Evolutionary conservation across 345 rosid species (phyloP), one percentile per base, ranked within the genome.

Genomic region (Leavenworthia alabamica): DNA sequence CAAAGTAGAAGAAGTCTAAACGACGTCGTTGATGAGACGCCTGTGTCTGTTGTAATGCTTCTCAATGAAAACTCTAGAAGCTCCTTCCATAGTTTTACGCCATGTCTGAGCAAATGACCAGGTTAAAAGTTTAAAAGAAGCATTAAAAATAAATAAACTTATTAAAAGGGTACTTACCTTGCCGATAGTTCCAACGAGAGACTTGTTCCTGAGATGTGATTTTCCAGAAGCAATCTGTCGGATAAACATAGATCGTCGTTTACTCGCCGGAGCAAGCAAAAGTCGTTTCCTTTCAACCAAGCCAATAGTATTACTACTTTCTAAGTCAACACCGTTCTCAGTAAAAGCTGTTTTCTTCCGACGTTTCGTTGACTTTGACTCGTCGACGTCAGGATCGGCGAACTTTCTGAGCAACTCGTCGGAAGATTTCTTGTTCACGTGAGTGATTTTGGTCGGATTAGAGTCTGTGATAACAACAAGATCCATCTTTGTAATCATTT

Each of bases 331-430:
- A 5, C n/a, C 54, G 1, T 50, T 64, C n/a, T 57, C 65, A n/a
- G n/a, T 52, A 64, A 44, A 22, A 29, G 55, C 42, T 43, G 67
- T 23, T 61, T 61, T 77, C 60, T 64, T 79, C 47, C 77, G 65
- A 56, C 83, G 70, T 74, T 67, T 62, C 0, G 63, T 57, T 19
- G 67, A 22, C 17, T 45, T 64, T 10, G 48, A 59, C 4, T 70
- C 75, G 11, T 33, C 77, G 0, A 51, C 76, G 2, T 67, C 83
- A 3, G 76, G 77, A 1, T 83, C 88, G 0, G 96, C 79, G 56
- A 93, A 93, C 53, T 93, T 93, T 28, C 84, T 73, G n/a, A 89
- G 91, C 68, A 93, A 56, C 74, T 85, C 93, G 36, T 89, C 95
- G 0, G 97, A 92, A 7, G 94, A 84, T 46, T 79, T 92, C 68